Base-by-base conservation (phyloP, 2,329 filamentous ascomycete species). In the Zasmidium cellare region DNA sequence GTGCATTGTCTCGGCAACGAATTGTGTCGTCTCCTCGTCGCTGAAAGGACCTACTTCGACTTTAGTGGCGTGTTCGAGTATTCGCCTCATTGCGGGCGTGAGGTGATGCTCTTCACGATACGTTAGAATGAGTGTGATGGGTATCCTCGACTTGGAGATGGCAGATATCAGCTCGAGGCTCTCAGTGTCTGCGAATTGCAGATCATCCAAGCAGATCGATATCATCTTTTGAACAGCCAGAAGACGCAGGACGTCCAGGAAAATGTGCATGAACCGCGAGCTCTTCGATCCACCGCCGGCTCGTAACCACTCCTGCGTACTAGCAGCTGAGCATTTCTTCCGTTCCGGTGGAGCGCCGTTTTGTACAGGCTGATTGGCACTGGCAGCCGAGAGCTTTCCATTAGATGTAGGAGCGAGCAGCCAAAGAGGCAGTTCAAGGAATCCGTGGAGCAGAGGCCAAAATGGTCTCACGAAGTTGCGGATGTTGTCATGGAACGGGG, bases 121-220 rank as follows among this genome's bases (percentile, higher is more conserved):
- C 0, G 92, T 94, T 52, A 96, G 78, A 53, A 96, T 86, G 25
- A 96, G 80, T 19, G 93, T 86, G 77, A 96, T 88, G 19, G 89
- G 91, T 60, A 97, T 84, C 63, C 88, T 88, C 1, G 88, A 86
- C 51, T 82, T 81, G 55, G 96, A 85, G 53, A 97, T 91, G 67
- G 92, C 88, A 16, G 87, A 84, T 41, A 97, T 87, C 53, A 97
- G 79, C 57, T 96, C 91, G 49, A 94, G 77, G 14, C 89, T 94
- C 72, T 97, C 93, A 23, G 89, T 85, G 70, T 97, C 93, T 6
- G 92, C 91, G 72, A 91, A 94, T 67, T 97, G 92, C 28, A 97
- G 77, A 73, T 97, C 93, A 69, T 97, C 93, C 24, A 97, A 76
- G 66, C 87, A 92, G 66, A 96, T 87, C 69, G 91, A 96, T 54